Base-by-base conservation (phyloP, 106 monocot genomes). In the Allium fistulosum region DNA sequence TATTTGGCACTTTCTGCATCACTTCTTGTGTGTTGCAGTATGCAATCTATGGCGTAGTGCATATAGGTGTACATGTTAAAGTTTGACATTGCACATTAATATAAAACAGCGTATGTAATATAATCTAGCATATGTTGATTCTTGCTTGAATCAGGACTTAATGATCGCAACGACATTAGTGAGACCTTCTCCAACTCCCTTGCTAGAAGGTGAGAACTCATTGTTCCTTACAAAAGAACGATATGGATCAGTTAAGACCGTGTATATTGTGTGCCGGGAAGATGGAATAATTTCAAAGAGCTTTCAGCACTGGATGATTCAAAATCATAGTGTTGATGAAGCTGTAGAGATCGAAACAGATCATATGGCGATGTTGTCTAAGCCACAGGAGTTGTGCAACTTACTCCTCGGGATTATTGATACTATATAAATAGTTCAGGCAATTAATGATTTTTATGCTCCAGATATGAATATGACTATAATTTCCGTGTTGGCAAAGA, bases 331-430 rank as follows among this genome's bases (percentile, higher is more conserved):
- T 4, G 68, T 76, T 48, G 66, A 76, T 7, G 72, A 51, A 12
- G 74, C 77, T 63, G 72, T 57, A 64, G 76, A 72, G 68, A 45
- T 67, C 1, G 68, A 26, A 0, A 58, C 72, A 2, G 81, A 75
- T 18, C 76, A 81, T 28, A 76, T 81, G 81, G 62, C 28, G 7
- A 76, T 81, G 81, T 27, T 81, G 47, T 75, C 81, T 1, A 64
- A 58, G 37, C 81, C 81, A 7, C 11, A 66, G 27, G 72, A 81
- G 22, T 17, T 81, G 10, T 67, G 55, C 49, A 11, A 63, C 2
- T 66, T 6, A 57, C 70, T 80, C 26, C 17, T 46, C 16, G 62
- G 48, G 49, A 48, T 74, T 61, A 51, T 65, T 10, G 16, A 65
- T 48, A 14, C 15, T 18, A 58, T 58, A 58, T 37, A 37, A 37